Conservation (phyloP, 495 filamentous ascomycete genomes). For the Apiosordaria backusii region DNA sequence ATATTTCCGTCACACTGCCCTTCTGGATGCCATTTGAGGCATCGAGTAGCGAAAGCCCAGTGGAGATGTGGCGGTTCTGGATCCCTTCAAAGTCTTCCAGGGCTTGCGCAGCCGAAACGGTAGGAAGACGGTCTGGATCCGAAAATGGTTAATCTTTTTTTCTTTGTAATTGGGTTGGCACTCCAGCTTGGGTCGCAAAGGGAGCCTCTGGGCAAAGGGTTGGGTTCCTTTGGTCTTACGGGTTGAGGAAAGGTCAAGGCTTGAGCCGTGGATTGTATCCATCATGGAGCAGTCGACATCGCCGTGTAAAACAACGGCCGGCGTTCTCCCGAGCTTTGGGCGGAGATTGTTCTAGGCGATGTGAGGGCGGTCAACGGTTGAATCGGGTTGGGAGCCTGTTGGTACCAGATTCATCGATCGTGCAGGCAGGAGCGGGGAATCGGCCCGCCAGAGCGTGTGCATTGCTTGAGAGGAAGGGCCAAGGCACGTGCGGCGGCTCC, state of each 20-base stretch:
- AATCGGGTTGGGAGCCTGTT: not conserved
- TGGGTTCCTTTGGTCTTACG: slow-evolving; percentile 15
- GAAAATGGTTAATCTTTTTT: not conserved
- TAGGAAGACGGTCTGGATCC: slow-evolving; percentile 69
- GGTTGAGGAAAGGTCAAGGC: slow-evolving; percentile 1
- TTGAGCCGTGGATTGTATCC: not conserved
- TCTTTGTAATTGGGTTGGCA: not conserved
- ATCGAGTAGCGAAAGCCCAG: slow-evolving; percentile 63
- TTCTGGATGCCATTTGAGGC: slow-evolving; percentile 57
- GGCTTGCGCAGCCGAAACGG: slow-evolving; percentile 83
- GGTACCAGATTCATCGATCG: not conserved
- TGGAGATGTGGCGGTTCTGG: slow-evolving; percentile 55
- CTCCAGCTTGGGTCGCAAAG: not conserved
- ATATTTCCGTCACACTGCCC: slow-evolving; percentile 83
- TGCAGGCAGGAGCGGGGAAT: not conserved
- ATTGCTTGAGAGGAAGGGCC: not conserved
- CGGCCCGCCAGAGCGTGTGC: not conserved
- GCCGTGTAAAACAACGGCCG: not conserved
- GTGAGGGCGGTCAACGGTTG: not conserved
- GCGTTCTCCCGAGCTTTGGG: not conserved
- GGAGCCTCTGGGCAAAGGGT: not conserved
- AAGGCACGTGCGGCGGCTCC: not conserved
- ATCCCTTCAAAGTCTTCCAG: slow-evolving; percentile 56
- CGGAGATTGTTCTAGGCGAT: not conserved
- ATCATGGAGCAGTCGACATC: not conserved